A percentile compares a stretch with the other conserved stretches of the same genome.
These are phyloP conservation scores for Coffea canephora DNA, from an alignment of 257 asterid genomes.

Conservation along the genomic window DNA sequence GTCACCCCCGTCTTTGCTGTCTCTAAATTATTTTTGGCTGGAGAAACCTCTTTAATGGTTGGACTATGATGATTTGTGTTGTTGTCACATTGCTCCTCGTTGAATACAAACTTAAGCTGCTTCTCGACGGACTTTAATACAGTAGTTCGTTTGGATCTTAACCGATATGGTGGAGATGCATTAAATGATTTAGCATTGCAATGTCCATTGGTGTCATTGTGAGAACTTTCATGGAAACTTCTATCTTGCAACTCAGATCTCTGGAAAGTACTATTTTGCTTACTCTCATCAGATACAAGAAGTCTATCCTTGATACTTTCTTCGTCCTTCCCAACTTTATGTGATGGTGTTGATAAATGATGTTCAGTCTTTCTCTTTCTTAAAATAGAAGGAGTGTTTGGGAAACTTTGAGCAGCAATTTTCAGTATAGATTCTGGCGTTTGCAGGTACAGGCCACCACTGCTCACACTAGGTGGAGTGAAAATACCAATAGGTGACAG, in stretches of 20 bases:
- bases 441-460: constrained; percentile 38
- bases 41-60: constrained; percentile 37
- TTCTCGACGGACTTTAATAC: constrained; percentile 76
- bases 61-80: constrained; percentile 38
- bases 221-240: constrained; percentile 31
- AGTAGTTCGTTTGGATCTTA: constrained; percentile 65
- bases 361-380: constrained; percentile 63
- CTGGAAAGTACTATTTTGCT: constrained; percentile 29
- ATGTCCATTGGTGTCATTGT: constrained; percentile 32
- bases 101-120: constrained; percentile 72
- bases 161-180: constrained; percentile 87
- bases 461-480: constrained; percentile 68
- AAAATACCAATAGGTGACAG: constrained; percentile 41
- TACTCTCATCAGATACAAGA: constrained; percentile 29
- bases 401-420: constrained; percentile 84
- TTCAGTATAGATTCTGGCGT: constrained; percentile 83
- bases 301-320: constrained; percentile 28
- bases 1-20: constrained; percentile 54
- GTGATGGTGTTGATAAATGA: constrained; percentile 23
- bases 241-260: constrained; percentile 32
- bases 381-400: constrained; percentile 79
- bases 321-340: constrained; percentile 26
- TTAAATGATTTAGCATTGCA: constrained; percentile 48
- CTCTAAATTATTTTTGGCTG: constrained; percentile 47
- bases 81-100: constrained; percentile 35